Evolutionary conservation across 768 basidiomycete species (phyloP), one percentile per base, ranked within the genome.

Genomic region (Thelephora aurantiotincta): DNA sequence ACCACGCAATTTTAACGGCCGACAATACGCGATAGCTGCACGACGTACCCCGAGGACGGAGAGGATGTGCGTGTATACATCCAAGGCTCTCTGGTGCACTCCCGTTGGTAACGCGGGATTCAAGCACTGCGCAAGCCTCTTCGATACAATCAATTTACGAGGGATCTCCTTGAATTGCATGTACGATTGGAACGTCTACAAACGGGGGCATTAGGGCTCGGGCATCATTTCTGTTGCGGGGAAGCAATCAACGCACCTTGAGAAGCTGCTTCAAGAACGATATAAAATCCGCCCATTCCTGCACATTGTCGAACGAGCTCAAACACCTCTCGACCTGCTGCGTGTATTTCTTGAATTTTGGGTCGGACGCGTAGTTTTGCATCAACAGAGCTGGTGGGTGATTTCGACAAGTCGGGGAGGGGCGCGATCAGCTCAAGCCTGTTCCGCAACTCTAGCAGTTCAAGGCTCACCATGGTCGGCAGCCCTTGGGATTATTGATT

Each of bases 221-320:
- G 13, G 47, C 20, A 45, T 22, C n/a, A 38, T 36, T 37, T 20
- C 30, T 3, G 33, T 33, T 44, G 47, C 34, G 35, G 4, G 16
- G 19, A 30, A 30, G 26, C 19, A 36, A 53, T 62, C 38, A 20
- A 44, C 65, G 45, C 56, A 88, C 91, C 74, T 96, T 96, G 50
- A 94, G 75, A 51, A 96, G 65, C 55, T 92, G 85, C 60, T 93
- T 93, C 62, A 99, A 64, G 66, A 98, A 99, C 35, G 93, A 83
- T 59, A 96, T 98, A 62, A 92, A 98, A 67, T 99, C 96, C 50
- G 96, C 93, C 96, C 96, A 99, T 68, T 99, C 96, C 49, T 94
- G 89, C 50, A 96, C 90, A 58, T 80, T 88, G 58, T 96, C 92
- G 58, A 99, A 98, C 1, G 90, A 82, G 51, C 80, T 83, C 43